phyloP scores from a whole-genome alignment of 1,284 basidiomycete species.

The Coriolopsis trogii region DNA sequence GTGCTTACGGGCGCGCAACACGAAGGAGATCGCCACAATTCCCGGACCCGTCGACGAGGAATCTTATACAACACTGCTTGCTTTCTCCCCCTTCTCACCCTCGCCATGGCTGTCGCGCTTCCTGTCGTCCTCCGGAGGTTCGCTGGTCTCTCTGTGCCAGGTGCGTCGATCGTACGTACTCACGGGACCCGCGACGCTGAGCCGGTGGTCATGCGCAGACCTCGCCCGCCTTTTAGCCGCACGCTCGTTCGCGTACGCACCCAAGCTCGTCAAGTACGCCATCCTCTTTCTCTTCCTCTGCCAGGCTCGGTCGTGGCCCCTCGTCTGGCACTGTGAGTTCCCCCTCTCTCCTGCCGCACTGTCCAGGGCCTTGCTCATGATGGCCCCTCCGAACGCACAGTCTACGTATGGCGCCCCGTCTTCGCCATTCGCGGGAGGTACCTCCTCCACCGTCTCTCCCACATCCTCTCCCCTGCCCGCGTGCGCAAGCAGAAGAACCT shows the following conservation, averaged over 20 bases:
- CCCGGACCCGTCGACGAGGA: no score
- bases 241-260: constrained; percentile 43
- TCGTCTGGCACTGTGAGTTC: constrained; percentile 68
- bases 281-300: constrained; percentile 45
- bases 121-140: constrained; percentile 1
- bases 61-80: no score
- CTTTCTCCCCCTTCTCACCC: not conserved
- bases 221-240: constrained; percentile 77
- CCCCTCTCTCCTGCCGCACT: not conserved
- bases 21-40: no score
- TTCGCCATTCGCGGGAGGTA: constrained; percentile 41
- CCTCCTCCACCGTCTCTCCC: constrained; percentile 39
- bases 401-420: constrained; percentile 58
- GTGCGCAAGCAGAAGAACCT: constrained; percentile 33
- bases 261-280: constrained; percentile 28
- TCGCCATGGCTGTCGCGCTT: constrained; percentile 3
- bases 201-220: no score
- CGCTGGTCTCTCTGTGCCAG: not conserved
- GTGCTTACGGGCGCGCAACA: no score
- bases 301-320: constrained; percentile 61
- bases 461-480: constrained; percentile 43
- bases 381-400: constrained; percentile 37
- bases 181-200: constrained; percentile 26
- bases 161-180: constrained; percentile 2
- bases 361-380: not conserved